A percentile compares a stretch with the other conserved stretches of the same genome.
Evolutionary conservation across 2,329 filamentous ascomycete species (phyloP).

Genomic region (Rhexocercosporidium sp.): DNA sequence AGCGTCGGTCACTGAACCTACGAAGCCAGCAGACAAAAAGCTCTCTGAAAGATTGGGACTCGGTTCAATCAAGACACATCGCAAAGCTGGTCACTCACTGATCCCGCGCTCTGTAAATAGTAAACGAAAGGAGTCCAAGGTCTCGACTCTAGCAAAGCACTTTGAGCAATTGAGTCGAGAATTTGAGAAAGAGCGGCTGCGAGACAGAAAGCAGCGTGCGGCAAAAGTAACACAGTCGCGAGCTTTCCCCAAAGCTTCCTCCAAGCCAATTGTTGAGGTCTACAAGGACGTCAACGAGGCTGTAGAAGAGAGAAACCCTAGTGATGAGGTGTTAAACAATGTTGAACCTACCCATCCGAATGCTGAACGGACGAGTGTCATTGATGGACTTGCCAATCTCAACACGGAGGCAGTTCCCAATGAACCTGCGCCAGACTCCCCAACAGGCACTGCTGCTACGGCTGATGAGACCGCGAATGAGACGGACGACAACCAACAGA

Average conservation of each 20-base stretch:
- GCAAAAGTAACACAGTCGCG: slow-evolving; percentile 77
- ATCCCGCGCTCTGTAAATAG: slow-evolving; percentile 84
- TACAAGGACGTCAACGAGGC: slow-evolving; percentile 94
- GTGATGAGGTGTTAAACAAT: slow-evolving; percentile 62
- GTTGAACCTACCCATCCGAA: slow-evolving; percentile 44
- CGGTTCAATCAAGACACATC: slow-evolving; percentile 63
- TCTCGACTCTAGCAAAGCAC: slow-evolving; percentile 91
- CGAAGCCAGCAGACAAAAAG: slow-evolving; percentile 64
- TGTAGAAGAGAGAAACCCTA: slow-evolving; percentile 77
- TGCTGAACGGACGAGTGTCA: slow-evolving; percentile 35
- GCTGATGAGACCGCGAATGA: slow-evolving; percentile 46
- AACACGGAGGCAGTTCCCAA: slow-evolving; percentile 29
- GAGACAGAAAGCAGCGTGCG: slow-evolving; percentile 81
- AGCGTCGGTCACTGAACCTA: slow-evolving; percentile 35
- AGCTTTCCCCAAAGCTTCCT: slow-evolving; percentile 86
- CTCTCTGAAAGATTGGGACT: slow-evolving; percentile 75
- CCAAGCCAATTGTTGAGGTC: slow-evolving; percentile 95
- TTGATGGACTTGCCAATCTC: slow-evolving; percentile 39
- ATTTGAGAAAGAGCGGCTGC: slow-evolving; percentile 84
- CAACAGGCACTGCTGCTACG: slow-evolving; percentile 37
- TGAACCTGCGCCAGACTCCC: slow-evolving; percentile 33
- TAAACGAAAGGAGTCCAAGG: slow-evolving; percentile 75
- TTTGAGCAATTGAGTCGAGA: slow-evolving; percentile 97
- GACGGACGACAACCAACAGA: slow-evolving; percentile 50
- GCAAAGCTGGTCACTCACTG: slow-evolving; percentile 69